Evolutionary conservation across 768 basidiomycete species (phyloP), one percentile per base, ranked within the genome.

Genomic region (Tylopilus sp.): DNA sequence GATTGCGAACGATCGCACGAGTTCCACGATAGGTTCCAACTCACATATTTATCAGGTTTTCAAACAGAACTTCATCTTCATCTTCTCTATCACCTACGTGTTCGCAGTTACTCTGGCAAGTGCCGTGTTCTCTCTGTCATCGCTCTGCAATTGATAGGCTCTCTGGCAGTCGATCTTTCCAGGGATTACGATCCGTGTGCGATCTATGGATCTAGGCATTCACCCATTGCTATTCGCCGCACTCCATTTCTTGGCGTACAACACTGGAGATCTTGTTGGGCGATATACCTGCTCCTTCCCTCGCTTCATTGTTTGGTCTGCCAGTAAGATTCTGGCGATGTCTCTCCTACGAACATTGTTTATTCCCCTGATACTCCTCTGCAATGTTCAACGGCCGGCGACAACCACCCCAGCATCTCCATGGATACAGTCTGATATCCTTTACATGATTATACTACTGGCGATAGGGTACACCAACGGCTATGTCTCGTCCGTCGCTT

Each of bases 141-240:
- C 3, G 35, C 23, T 40, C 38, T 47, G 43, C 51, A 42, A 48
- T 35, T 58, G 44, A 56, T 36, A 21, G 21, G 5, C 4, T 46
- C 43, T 47, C 51, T 21, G 35, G 51, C 40, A 95, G 93, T 79
- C 92, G 26, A 85, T 95, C 42, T 95, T 81, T 70, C 94, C 94
- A 5, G 80, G 93, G 0, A 86, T 93, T 56, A 94, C 94, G 3
- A 79, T 85, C 4, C 86, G 85, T 0, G 81, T 97, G 47, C 67
- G 70, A 33, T 80, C 94, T 3, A 81, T 80, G 13, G 85, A 85
- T 55, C 76, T 80, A 3, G 63, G 67, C 22, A 80, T 77, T 36
- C 89, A 93, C 57, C 90, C 91, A 0, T 73, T 93, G n/a, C 74
- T 95, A 23, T 97, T 97, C 72, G 85, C 73, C 52, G 78, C 86